phyloP scores from a whole-genome alignment of 257 asterid genomes.

The Scutellaria barbata region DNA sequence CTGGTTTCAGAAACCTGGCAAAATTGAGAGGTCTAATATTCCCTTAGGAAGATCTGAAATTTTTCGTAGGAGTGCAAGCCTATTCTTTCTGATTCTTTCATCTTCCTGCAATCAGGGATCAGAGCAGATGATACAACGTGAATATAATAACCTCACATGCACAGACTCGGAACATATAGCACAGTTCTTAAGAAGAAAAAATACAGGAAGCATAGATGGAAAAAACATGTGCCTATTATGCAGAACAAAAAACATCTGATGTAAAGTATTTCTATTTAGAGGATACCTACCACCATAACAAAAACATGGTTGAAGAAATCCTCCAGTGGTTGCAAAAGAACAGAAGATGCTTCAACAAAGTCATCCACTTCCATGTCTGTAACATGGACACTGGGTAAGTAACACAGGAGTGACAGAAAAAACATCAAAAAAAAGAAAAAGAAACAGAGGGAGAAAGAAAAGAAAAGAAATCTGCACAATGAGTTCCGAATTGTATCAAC shows the following conservation, averaged over 20 bases:
- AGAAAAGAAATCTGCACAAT: not conserved
- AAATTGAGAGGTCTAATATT: conserved; percentile 82
- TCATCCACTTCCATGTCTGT: conserved; percentile 93
- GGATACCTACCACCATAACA: conserved; percentile 90
- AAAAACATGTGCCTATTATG: too few species aligned
- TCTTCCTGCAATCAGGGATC: conserved; percentile 67
- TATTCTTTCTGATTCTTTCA: conserved; percentile 75
- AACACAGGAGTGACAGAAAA: not conserved
- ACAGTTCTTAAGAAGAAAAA: too few species aligned
- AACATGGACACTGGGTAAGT: conserved; percentile 23
- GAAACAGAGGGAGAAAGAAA: not conserved
- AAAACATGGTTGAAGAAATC: conserved; percentile 86
- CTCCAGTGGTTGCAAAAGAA: conserved; percentile 76
- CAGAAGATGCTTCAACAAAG: conserved; percentile 71
- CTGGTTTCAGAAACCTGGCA: conserved; percentile 57
- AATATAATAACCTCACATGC: too few species aligned
- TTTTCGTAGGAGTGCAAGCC: conserved; percentile 78
- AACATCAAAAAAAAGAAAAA: too few species aligned
- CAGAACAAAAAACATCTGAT: too few species aligned
- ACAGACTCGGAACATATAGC: too few species aligned
- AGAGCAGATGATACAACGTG: conserved; percentile 17
- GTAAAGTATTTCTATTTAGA: not conserved
- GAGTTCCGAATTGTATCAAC: conserved; percentile 19
- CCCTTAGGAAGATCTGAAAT: conserved; percentile 90
- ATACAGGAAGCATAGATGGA: too few species aligned